Percentiles rank a stretch among this genome's conserved stretches.
Evolutionary conservation across 1,284 basidiomycete species (phyloP).

Genomic region (Schizopora paradoxa): DNA sequence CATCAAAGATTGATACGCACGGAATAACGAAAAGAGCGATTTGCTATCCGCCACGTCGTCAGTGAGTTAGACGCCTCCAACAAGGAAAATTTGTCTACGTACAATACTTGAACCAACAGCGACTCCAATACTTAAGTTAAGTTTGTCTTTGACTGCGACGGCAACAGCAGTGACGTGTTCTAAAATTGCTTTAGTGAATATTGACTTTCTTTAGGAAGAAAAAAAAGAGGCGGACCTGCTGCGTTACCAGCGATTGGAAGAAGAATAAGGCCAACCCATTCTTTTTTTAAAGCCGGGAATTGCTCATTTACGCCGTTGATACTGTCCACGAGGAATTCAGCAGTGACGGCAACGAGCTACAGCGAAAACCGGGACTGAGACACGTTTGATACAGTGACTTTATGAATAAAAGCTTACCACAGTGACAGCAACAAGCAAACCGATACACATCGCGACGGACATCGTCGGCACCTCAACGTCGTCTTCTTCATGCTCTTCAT

Average conservation of each 20-base stretch:
- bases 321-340: slow-evolving; percentile 78
- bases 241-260: slow-evolving; percentile 82
- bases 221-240: slow-evolving; percentile 44
- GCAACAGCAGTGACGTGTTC: slow-evolving; percentile 77
- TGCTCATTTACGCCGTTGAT: slow-evolving; percentile 59
- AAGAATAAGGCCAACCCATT: slow-evolving; percentile 83
- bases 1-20: slow-evolving; percentile 37
- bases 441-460: slow-evolving; percentile 54
- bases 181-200: slow-evolving; percentile 4
- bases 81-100: slow-evolving; percentile 27
- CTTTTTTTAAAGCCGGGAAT: slow-evolving; percentile 51
- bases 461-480: slow-evolving; percentile 45
- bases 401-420: slow-evolving; percentile 46
- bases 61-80: not conserved
- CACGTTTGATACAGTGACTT: not conserved
- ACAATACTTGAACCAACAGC: slow-evolving; percentile 89
- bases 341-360: slow-evolving; percentile 64
- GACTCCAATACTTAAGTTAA: slow-evolving; percentile 72
- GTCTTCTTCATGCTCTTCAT: slow-evolving; percentile 10
- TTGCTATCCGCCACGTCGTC: slow-evolving; percentile 50
- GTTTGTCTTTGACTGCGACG: slow-evolving; percentile 74
- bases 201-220: not conserved
- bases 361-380: not conserved
- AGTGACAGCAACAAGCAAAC: slow-evolving; percentile 57
- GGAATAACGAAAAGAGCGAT: slow-evolving; percentile 87